Evolutionary conservation across 2,329 filamentous ascomycete species (phyloP).

Genomic region (Ophiostoma angusticollis): DNA sequence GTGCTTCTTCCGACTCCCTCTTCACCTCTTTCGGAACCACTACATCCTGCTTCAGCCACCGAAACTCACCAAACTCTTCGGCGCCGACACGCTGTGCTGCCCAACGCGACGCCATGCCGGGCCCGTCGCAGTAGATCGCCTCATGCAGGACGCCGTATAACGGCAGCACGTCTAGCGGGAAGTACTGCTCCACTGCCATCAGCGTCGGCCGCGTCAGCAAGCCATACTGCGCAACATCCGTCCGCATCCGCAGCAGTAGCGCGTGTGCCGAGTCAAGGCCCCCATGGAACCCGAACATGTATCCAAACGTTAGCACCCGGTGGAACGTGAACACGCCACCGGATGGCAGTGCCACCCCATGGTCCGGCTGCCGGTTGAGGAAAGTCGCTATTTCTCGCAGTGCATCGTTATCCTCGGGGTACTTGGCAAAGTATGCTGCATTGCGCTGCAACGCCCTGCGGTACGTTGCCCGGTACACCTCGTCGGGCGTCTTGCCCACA

Average conservation of each 20-base stretch:
- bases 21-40: conserved; percentile 19
- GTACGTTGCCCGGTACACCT: conserved; percentile 64
- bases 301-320: conserved; percentile 65
- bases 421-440: conserved; percentile 69
- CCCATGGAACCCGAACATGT: conserved; percentile 66
- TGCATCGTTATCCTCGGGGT: conserved; percentile 59
- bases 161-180: conserved; percentile 61
- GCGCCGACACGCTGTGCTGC: conserved; percentile 54
- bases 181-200: conserved; percentile 50
- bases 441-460: conserved; percentile 60
- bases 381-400: conserved; percentile 55
- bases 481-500: conserved; percentile 55
- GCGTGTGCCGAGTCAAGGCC: conserved; percentile 65
- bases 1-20: conserved; percentile 10
- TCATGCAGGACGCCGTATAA: conserved; percentile 85
- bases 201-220: conserved; percentile 62
- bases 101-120: conserved; percentile 55
- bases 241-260: conserved; percentile 54
- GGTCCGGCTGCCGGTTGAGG: conserved; percentile 44
- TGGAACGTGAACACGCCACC: conserved; percentile 61
- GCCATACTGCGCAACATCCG: conserved; percentile 65
- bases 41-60: conserved; percentile 32
- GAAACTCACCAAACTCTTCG: conserved; percentile 28
- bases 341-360: conserved; percentile 48
- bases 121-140: conserved; percentile 67